A percentile compares a stretch with the other conserved stretches of the same genome.
phyloP scores from a whole-genome alignment of 169 alveolate species.

The Miamiensis avidus region DNA sequence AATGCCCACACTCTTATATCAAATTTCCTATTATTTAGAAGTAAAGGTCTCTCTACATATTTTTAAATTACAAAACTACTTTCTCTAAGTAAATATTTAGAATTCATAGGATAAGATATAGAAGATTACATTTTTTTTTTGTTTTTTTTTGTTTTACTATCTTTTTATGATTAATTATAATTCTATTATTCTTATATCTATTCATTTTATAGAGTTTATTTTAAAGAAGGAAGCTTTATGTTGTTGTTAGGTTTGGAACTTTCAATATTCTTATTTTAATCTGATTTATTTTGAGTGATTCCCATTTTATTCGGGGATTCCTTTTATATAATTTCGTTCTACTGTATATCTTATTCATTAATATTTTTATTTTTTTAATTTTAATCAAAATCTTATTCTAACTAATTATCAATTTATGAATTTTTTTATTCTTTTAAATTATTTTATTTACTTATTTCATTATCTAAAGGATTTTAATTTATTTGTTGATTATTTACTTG shows the following conservation, averaged over 20 bases:
- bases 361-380: no score
- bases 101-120: not conserved
- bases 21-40: conserved; percentile 72
- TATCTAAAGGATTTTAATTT: no score
- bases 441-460: no score
- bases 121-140: not conserved
- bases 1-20: conserved; percentile 85
- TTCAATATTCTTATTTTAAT: conserved; percentile 8
- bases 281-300: not conserved
- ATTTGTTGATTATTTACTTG: no score
- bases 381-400: no score
- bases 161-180: not conserved
- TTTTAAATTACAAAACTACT: conserved; percentile 15
- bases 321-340: not conserved
- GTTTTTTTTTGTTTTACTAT: not conserved
- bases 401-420: no score
- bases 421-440: no score
- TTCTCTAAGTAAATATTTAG: conserved; percentile 11
- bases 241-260: not conserved
- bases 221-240: conserved; percentile 1
- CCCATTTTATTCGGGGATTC: not conserved
- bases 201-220: not conserved
- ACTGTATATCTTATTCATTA: not conserved
- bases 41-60: conserved; percentile 68
- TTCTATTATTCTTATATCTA: not conserved